A percentile compares a stretch with the other conserved stretches of the same genome.
phyloP scores from a whole-genome alignment of 805 yeast species.

The Torulaspora franciscae region DNA sequence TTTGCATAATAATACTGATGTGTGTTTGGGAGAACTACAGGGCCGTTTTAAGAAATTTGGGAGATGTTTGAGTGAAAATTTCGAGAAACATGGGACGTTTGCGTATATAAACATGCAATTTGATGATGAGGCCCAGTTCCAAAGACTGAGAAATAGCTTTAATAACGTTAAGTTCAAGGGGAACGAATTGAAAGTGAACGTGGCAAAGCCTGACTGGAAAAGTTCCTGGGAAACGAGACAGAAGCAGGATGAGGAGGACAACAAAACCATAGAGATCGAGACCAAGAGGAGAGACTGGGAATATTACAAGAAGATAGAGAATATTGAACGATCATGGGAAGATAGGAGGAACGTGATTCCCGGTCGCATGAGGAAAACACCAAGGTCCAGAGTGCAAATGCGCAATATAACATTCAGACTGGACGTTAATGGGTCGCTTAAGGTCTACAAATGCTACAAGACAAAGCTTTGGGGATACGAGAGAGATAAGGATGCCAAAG shows the following conservation, averaged over 20 bases:
- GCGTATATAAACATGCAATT: constrained; percentile 64
- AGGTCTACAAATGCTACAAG: constrained; percentile 56
- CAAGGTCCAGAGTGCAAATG: constrained; percentile 41
- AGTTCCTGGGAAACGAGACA: constrained; percentile 45
- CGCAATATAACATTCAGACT: constrained; percentile 60
- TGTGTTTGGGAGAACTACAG: constrained; percentile 41
- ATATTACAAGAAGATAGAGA: constrained; percentile 36
- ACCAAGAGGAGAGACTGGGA: constrained; percentile 39
- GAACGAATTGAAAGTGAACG: constrained; percentile 51
- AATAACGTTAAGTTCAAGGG: constrained; percentile 78
- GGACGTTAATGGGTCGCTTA: constrained; percentile 51
- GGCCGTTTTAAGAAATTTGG: constrained; percentile 64
- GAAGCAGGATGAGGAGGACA: constrained; percentile 38
- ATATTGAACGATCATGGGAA: constrained; percentile 36
- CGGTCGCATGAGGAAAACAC: constrained; percentile 59
- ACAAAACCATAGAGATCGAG: constrained; percentile 31
- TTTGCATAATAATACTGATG: constrained; percentile 23
- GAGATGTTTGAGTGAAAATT: constrained; percentile 40
- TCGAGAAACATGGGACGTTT: constrained; percentile 53
- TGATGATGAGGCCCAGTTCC: constrained; percentile 37
- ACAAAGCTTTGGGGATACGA: constrained; percentile 90
- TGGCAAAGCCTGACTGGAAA: constrained; percentile 55
- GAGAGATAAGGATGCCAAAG: constrained; percentile 55
- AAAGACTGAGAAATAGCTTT: constrained; percentile 50
- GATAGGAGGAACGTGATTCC: constrained; percentile 43